Evolutionary conservation across 208 protist species (phyloP).

Genomic region (Vickermania spadyakhi): DNA sequence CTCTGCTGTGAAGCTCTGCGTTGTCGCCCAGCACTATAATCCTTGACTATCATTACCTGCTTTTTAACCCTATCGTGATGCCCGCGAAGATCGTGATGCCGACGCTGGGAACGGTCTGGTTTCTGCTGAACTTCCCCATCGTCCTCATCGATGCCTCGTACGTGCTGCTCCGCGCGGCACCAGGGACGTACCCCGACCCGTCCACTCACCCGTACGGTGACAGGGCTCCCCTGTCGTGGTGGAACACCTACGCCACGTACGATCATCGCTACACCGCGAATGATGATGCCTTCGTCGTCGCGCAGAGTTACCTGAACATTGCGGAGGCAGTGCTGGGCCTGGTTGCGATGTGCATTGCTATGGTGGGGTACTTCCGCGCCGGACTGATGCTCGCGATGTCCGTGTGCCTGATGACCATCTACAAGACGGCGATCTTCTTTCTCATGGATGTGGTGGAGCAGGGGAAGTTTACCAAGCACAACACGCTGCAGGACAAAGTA

Average conservation of each 20-base stretch:
- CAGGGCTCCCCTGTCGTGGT: constrained; percentile 41
- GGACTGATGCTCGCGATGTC: constrained; percentile 39
- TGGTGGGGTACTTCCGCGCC: constrained; percentile 1
- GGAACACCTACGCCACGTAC: constrained; percentile 56
- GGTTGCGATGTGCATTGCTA: constrained; percentile 18
- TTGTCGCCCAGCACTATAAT: too few relatives aligned
- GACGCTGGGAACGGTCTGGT: constrained; percentile 50
- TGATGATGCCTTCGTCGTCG: constrained; percentile 76
- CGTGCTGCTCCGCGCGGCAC: constrained; percentile 39
- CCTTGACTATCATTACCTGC: too few relatives aligned
- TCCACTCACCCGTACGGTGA: constrained; percentile 40
- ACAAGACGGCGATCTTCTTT: constrained; percentile 78
- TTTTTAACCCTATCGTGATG: neutral
- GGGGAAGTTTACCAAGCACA: constrained; percentile 60
- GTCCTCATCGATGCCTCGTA: constrained; percentile 62
- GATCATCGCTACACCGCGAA: constrained; percentile 71
- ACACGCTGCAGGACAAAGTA: constrained; percentile 30
- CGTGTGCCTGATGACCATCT: constrained; percentile 60
- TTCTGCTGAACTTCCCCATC: constrained; percentile 35
- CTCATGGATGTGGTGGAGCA: constrained; percentile 48
- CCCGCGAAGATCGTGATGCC: constrained; percentile 14
- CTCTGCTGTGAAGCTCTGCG: too few relatives aligned
- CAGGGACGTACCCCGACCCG: constrained; percentile 1
- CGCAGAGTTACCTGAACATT: constrained; percentile 76
- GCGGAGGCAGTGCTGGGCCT: constrained; percentile 49